These are phyloP conservation scores for Pichia sp. DNA, from an alignment of 1,139 yeast genomes.

Conservation along the genomic window DNA sequence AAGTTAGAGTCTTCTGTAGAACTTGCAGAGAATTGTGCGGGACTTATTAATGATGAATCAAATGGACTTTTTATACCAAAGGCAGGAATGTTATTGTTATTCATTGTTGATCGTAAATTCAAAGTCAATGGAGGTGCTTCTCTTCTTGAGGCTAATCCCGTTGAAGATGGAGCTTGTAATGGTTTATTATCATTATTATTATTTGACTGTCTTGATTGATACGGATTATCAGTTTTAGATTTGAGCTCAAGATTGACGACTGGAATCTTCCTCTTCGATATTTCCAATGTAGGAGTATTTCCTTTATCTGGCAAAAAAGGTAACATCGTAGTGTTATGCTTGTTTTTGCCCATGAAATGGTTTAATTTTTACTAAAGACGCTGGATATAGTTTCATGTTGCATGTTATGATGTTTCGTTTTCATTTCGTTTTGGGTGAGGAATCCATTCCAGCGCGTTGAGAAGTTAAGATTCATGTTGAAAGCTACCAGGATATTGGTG, in stretches of 20 bases:
- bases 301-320: constrained; percentile 3
- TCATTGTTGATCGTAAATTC: constrained; percentile 1
- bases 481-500: background rate
- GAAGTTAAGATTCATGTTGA: background rate
- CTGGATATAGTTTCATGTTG: background rate
- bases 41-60: constrained; percentile 7
- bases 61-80: background rate
- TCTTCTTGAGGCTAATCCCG: background rate
- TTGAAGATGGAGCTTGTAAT: background rate
- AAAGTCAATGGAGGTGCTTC: constrained; percentile 8
- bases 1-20: constrained; percentile 12
- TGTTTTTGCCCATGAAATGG: background rate
- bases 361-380: background rate
- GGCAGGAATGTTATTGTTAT: background rate
- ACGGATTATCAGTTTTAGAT: background rate
- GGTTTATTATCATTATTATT: background rate
- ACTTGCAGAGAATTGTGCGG: constrained; percentile 12
- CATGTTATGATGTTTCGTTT: background rate
- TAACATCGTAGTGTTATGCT: background rate
- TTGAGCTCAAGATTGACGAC: background rate
- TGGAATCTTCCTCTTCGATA: background rate
- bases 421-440: background rate
- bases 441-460: background rate
- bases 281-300: background rate
- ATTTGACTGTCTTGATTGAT: background rate